These are phyloP conservation scores for Apiosordaria backusii DNA, from an alignment of 495 filamentous ascomycete genomes.

Conservation along the genomic window DNA sequence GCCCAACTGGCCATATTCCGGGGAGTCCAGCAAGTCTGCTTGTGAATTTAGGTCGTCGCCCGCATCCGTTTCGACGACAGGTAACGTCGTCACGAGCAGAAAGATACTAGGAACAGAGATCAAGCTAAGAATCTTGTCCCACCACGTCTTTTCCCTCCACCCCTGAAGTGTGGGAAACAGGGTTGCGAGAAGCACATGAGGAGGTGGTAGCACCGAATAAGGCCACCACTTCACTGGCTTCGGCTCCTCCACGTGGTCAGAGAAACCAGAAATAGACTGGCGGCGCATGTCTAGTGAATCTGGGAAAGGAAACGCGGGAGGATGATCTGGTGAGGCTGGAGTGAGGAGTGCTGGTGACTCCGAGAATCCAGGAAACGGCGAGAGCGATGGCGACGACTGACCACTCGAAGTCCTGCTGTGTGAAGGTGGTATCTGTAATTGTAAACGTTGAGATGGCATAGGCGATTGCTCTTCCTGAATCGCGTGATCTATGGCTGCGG, in stretches of 20 bases:
- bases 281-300: constrained; percentile 14
- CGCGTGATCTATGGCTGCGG: constrained; percentile 3
- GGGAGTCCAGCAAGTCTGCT: constrained; percentile 19
- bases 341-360: constrained; percentile 44
- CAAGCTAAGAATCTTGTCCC: constrained; percentile 73
- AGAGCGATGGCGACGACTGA: constrained; percentile 42
- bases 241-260: constrained; percentile 46
- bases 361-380: constrained; percentile 41
- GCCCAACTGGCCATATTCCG: constrained; percentile 22
- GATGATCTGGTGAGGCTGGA: constrained; percentile 43
- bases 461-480: constrained; percentile 1
- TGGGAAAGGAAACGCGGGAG: constrained; percentile 37
- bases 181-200: constrained; percentile 64
- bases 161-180: constrained; percentile 83
- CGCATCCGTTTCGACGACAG: constrained; percentile 68
- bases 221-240: constrained; percentile 68
- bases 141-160: constrained; percentile 72
- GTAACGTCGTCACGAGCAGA: constrained; percentile 85
- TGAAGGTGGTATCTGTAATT: constrained; percentile 34
- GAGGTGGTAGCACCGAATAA: constrained; percentile 64
- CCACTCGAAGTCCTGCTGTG: constrained; percentile 52
- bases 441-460: constrained; percentile 5
- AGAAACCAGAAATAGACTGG: constrained; percentile 29
- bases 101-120: constrained; percentile 87
- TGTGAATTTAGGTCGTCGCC: constrained; percentile 52